Conservation (phyloP, 139 green algal genomes). For the Chlamydomonas sp. region DNA sequence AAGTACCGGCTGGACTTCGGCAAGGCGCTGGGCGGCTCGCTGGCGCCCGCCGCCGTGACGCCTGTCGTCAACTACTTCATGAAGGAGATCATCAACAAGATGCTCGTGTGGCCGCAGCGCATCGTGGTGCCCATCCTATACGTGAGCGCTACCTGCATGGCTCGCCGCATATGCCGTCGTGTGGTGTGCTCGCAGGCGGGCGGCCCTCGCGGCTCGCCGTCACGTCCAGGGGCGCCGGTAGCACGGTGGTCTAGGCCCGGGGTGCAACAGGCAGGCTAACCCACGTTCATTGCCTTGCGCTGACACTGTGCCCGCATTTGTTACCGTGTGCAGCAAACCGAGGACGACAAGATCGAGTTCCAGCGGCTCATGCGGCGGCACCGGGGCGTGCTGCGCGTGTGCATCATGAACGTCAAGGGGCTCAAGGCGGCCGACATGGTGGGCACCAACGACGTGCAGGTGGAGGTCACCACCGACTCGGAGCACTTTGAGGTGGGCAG, state of each 20-base stretch:
- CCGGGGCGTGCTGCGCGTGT: conserved; percentile 49
- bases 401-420: conserved; percentile 35
- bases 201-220: too few relatives aligned
- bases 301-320: background rate
- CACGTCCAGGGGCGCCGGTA: too few relatives aligned
- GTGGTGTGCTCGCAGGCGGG: too few relatives aligned
- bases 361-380: conserved; percentile 51
- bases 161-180: too few relatives aligned
- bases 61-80: conserved; percentile 63
- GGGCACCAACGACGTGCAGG: conserved; percentile 8
- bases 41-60: conserved; percentile 45
- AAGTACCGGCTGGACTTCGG: conserved; percentile 71
- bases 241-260: too few relatives aligned
- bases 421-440: conserved; percentile 18
- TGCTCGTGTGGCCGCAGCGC: conserved; percentile 65
- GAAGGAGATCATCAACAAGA: conserved; percentile 51
- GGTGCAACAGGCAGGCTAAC: background rate
- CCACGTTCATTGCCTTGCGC: background rate
- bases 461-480: conserved; percentile 18
- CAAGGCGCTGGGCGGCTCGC: conserved; percentile 45
- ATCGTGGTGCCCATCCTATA: conserved; percentile 51
- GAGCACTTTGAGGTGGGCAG: conserved; percentile 11
- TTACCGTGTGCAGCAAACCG: conserved; percentile 3
- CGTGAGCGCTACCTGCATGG: background rate
- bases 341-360: conserved; percentile 42